Conservation (phyloP, 1,284 basidiomycete species). For the Puccinia sorghi region DNA sequence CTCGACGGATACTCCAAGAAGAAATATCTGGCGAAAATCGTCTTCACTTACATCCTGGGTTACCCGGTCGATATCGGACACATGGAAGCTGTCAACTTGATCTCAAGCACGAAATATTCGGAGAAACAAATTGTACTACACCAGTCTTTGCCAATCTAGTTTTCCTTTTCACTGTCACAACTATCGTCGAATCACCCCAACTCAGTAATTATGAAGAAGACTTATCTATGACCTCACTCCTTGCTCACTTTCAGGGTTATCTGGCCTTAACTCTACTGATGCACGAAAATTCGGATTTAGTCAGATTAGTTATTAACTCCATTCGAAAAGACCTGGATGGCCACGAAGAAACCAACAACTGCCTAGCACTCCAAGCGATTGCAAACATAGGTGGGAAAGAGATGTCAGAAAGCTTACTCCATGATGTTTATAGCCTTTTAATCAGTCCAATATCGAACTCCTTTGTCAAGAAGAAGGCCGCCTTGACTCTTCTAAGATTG, state of each 20-base stretch:
- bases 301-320: constrained; percentile 93
- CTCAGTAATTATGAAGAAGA: constrained; percentile 3
- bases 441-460: constrained; percentile 96
- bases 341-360: constrained; percentile 92
- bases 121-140: constrained; percentile 91
- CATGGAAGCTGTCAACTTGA: constrained; percentile 98
- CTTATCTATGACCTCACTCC: background rate
- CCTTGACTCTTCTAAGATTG: constrained; percentile 83
- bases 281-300: constrained; percentile 97
- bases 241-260: constrained; percentile 70
- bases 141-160: constrained; percentile 55
- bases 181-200: background rate
- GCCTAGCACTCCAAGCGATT: constrained; percentile 94
- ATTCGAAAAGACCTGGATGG: constrained; percentile 96
- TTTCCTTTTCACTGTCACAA: background rate
- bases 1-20: constrained; percentile 98
- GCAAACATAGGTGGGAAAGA: constrained; percentile 96
- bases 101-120: constrained; percentile 90
- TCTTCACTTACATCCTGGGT: constrained; percentile 98
- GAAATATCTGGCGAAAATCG: constrained; percentile 87
- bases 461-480: constrained; percentile 99
- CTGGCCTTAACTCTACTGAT: constrained; percentile 93
- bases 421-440: constrained; percentile 88
- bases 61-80: constrained; percentile 99
- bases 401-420: constrained; percentile 92